Base-by-base conservation (phyloP, 164 flowering plant species). In the Amborella trichopoda region DNA sequence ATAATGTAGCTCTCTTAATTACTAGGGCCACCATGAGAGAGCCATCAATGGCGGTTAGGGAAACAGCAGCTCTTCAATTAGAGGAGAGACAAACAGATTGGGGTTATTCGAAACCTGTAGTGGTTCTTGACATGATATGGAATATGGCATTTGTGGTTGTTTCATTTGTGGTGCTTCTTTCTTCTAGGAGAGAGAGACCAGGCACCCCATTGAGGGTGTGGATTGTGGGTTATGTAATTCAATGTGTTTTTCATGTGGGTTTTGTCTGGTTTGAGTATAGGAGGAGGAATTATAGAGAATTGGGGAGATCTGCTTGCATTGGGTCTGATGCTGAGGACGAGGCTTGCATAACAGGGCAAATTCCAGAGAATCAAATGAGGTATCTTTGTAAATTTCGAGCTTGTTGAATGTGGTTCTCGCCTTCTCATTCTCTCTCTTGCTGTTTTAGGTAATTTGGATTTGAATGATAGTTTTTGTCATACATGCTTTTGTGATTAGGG, bases 151-250 rank as follows among this genome's bases (percentile, higher is more conserved):
- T 82, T 49, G 70, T 72, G 2, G 3, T 66, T 32, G 78, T 76
- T 10, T 61, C 91, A 1, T 17, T 40, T 3, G 58, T 59, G 9
- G 76, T 75, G 40, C 66, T 82, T 1, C 23, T 58, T 3, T 52
- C 63, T 14, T 60, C 86, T 0, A 1, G 59, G 22, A 22, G 28
- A 3, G 86, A 82, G 58, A 50, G 53, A 20, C 91, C 91, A 0
- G 52, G 73, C 11, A 71, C 72, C 19, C 91, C 91, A 13, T 48
- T 79, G 40, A 63, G 91, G 68, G 37, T 71, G 51, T 82, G 91
- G 91, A 50, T 77, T 23, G 58, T 23, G 36, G 86, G 86, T 34
- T 82, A 82, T 48, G 73, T 77, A 28, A n/a, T 77, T 11, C 83
- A 75, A 61, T 79, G 91, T 26, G 19, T 74, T 11, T 33, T 79